Evolutionary conservation across 805 yeast species (phyloP), one percentile per base, ranked within the genome.

Genomic region (Saturnispora quitensis): DNA sequence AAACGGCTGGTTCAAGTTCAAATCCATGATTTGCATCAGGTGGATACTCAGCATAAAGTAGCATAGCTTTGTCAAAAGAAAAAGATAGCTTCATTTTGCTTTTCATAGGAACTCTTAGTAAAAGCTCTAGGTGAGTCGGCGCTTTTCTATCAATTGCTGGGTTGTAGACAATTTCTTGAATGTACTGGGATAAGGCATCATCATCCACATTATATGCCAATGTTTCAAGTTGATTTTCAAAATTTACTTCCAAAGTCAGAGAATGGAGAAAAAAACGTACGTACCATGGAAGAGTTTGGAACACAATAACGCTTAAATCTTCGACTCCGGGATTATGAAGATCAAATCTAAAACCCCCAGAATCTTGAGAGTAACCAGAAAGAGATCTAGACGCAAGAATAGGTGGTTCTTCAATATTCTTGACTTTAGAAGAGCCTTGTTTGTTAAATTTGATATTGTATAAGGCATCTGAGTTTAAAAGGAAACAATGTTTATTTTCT

Each of bases 11-110:
- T 24, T 93, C 93, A 43, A 93, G 81, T 53, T 90, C 91, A 68
- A 93, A 93, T 0, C 99, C 99, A 60, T 93, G 97, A 65, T 93
- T 93, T 2, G 99, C 98, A 72, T 93, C 99, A 1, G 99, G 99
- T n/a, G 99, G 99, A 62, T 93, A 93, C 65, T 93, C 98, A 3
- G 89, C 86, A 55, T 86, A 82, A 52, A 84, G 76, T 31, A 93
- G 73, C 63, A 93, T 73, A 0, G 96, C 82, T 65, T 90, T 93
- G 64, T 93, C 98, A 63, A 91, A 90, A 51, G 83, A 78, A 63
- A 86, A 86, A 3, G 84, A 80, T 49, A 89, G 58, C 1, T 84
- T 75, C 44, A 86, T 65, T 6, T 81, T 73, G 13, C 82, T 73
- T 2, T 72, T 62, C 2, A 90, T 76, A 0, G 97, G 97, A 2